Base-by-base conservation (phyloP, 768 basidiomycete species). In the Leccinum subgranulosum region DNA sequence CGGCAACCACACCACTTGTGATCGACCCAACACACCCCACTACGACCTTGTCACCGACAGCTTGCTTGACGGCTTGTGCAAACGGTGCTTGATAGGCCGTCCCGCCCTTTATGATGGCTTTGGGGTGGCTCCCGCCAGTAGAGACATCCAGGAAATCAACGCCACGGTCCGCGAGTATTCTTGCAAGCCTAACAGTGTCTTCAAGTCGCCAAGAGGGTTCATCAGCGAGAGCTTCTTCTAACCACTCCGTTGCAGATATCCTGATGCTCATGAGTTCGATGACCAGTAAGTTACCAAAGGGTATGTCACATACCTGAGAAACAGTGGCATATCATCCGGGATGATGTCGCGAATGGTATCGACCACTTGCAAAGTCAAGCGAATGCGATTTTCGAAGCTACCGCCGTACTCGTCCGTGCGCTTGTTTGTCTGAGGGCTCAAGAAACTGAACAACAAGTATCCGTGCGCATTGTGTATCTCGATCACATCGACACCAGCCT, bases 141-240 rank as follows among this genome's bases (percentile, higher is more conserved):
- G 85, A 87, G 34, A 89, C 80, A 62, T 93, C 91, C 48, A 93
- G 72, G 34, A 93, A 74, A 69, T 92, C 92, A 52, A 92, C 80
- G 6, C 89, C 89, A 46, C 84, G 79, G 14, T 81, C 78, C 17
- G 76, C 76, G 17, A 92, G 78, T 60, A 85, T 79, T 17, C 76
- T 73, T 2, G 84, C 81, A 23, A 92, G 74, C 31, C 78, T 74
- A 23, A 81, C 81, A 2, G 86, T 88, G 66, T 92, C 90, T 66
- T 87, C 83, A 1, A 81, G 60, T 15, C 81, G 79, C 90, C 91
- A 90, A 6, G 82, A 82, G 11, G 80, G 79, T 59, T 87, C 82
- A 56, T 86, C 73, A 0, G 84, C 82, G 2, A 81, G 70, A 4
- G 76, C 74, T 55, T 81, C 77, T 61, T 85, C 84, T 8, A 88